Evolutionary conservation across 2,329 filamentous ascomycete genomes (phyloP).

Genomic region (Ophiocordyceps sinensis): DNA sequence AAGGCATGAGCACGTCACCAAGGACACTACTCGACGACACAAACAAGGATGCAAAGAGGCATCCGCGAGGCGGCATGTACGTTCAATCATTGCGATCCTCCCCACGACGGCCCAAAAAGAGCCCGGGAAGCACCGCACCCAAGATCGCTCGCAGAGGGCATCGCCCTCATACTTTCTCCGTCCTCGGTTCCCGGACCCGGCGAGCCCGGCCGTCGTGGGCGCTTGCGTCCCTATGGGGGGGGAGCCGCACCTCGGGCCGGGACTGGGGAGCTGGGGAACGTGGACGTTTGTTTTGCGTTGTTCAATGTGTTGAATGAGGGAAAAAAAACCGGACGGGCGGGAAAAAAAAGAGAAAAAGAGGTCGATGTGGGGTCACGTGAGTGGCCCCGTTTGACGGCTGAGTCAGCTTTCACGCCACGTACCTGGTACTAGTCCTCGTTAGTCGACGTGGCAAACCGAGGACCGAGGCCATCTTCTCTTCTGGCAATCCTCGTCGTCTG

Average conservation of each 20-base stretch:
- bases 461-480: too few relatives aligned
- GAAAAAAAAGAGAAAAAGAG: neutral
- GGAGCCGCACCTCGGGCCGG: neutral
- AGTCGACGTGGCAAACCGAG: too few relatives aligned
- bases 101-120: slow-evolving; percentile 23
- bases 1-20: too few relatives aligned
- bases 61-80: slow-evolving; percentile 25
- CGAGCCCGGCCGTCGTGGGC: slow-evolving; percentile 30
- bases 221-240: slow-evolving; percentile 6
- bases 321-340: slow-evolving; percentile 10
- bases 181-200: slow-evolving; percentile 27
- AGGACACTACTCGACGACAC: neutral
- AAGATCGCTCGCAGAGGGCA: slow-evolving; percentile 34
- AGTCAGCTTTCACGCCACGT: too few relatives aligned
- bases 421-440: too few relatives aligned
- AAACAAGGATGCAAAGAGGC: slow-evolving; percentile 3
- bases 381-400: too few relatives aligned
- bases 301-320: slow-evolving; percentile 23
- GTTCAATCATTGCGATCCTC: slow-evolving; percentile 47
- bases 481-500: too few relatives aligned
- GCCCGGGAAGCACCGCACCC: slow-evolving; percentile 41
- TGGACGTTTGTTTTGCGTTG: slow-evolving; percentile 34
- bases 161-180: slow-evolving; percentile 29
- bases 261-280: slow-evolving; percentile 13
- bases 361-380: too few relatives aligned